Evolutionary conservation across 805 yeast species (phyloP).

Genomic region (Kodamaea sagamina): DNA sequence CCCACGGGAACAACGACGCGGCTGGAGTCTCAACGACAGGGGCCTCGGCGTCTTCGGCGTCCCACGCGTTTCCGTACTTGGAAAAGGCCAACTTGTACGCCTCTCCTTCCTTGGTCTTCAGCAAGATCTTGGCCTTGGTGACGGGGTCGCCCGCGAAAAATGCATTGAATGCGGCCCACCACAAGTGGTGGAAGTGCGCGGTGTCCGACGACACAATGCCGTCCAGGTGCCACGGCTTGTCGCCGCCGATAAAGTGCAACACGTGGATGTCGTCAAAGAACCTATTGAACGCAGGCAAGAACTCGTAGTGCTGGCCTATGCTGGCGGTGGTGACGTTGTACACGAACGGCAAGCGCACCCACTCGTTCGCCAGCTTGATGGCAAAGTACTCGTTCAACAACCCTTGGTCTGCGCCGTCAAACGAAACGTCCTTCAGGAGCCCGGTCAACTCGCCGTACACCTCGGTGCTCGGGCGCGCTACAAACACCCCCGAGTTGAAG

Average conservation of each 20-base stretch:
- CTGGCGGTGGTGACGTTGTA: slow-evolving; percentile 37
- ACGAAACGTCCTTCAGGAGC: slow-evolving; percentile 17
- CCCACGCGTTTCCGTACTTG: slow-evolving; percentile 27
- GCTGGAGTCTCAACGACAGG: background rate
- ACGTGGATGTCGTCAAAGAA: slow-evolving; percentile 31
- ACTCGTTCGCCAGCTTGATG: slow-evolving; percentile 22
- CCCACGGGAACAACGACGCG: slow-evolving; percentile 34
- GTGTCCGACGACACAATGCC: slow-evolving; percentile 19
- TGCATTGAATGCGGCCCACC: slow-evolving; percentile 34
- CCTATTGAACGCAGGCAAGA: slow-evolving; percentile 34
- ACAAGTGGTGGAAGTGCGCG: slow-evolving; percentile 26
- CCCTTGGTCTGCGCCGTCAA: slow-evolving; percentile 44
- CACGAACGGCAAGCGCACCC: slow-evolving; percentile 35
- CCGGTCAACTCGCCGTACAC: slow-evolving; percentile 22
- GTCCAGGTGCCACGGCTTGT: slow-evolving; percentile 35
- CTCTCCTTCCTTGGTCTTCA: slow-evolving; percentile 20
- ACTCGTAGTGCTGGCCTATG: slow-evolving; percentile 32
- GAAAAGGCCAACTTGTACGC: slow-evolving; percentile 23
- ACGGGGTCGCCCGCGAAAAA: slow-evolving; percentile 19
- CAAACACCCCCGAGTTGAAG: slow-evolving; percentile 32
- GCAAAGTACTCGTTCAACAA: slow-evolving; percentile 36
- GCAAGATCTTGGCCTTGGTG: slow-evolving; percentile 18
- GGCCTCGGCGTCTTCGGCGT: slow-evolving; percentile 15
- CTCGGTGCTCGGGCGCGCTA: slow-evolving; percentile 22
- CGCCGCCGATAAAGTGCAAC: slow-evolving; percentile 35